Percentiles rank a stretch among this genome's conserved stretches.
phyloP scores from a whole-genome alignment of 2,329 filamentous ascomycete genomes.

The Neofusicoccum parvum region DNA sequence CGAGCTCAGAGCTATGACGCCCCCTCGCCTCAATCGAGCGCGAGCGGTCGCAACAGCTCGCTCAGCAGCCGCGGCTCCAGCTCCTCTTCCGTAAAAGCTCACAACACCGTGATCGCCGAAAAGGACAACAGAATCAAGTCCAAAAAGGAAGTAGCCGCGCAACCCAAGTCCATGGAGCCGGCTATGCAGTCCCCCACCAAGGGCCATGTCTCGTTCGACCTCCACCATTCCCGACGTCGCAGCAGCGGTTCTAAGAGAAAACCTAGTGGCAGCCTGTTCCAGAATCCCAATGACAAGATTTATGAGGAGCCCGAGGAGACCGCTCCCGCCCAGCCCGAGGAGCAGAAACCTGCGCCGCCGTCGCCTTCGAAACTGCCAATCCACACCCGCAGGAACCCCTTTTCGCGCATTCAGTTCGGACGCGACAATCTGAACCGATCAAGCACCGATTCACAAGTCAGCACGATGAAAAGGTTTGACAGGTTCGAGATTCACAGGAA shows the following conservation, averaged over 20 bases:
- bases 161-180: background rate
- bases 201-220: slow-evolving; percentile 12
- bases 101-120: slow-evolving; percentile 1
- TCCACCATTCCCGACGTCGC: slow-evolving; percentile 44
- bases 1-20: slow-evolving; percentile 47
- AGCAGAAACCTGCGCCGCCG: slow-evolving; percentile 26
- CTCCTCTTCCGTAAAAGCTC: slow-evolving; percentile 25
- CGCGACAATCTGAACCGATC: slow-evolving; percentile 48
- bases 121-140: slow-evolving; percentile 9
- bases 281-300: slow-evolving; percentile 73
- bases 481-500: slow-evolving; percentile 80
- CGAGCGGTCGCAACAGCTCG: slow-evolving; percentile 19
- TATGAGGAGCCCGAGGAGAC: slow-evolving; percentile 78
- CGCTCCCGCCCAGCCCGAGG: slow-evolving; percentile 30
- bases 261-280: slow-evolving; percentile 69
- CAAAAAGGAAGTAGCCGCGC: background rate
- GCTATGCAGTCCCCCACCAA: slow-evolving; percentile 11
- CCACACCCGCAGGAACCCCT: slow-evolving; percentile 64
- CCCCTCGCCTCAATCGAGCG: slow-evolving; percentile 15
- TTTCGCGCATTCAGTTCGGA: slow-evolving; percentile 62
- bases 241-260: slow-evolving; percentile 70
- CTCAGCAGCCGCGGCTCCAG: slow-evolving; percentile 30
- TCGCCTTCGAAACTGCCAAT: slow-evolving; percentile 24
- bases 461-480: slow-evolving; percentile 44
- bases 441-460: slow-evolving; percentile 47